These are phyloP conservation scores for Sicyos edulis DNA, from an alignment of 306 rosid species.

Conservation along the genomic window DNA sequence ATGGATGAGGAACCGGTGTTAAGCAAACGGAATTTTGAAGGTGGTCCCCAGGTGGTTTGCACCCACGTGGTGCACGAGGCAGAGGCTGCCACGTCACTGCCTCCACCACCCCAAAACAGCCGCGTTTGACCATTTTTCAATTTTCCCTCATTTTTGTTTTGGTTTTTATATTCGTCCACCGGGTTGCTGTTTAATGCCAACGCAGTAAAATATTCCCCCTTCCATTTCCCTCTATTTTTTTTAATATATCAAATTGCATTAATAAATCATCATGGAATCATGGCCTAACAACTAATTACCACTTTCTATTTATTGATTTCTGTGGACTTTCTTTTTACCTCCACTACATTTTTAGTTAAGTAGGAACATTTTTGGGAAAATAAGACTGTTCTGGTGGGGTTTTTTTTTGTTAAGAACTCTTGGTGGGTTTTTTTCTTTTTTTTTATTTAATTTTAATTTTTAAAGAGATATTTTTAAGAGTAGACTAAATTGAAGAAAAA, in stretches of 20 bases:
- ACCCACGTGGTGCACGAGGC: conserved; percentile 15
- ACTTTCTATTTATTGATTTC: background rate
- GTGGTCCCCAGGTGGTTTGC: background rate
- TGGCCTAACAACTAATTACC: background rate
- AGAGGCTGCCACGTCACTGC: background rate
- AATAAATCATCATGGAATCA: background rate
- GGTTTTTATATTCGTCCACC: background rate
- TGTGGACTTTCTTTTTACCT: background rate
- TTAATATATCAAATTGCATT: background rate
- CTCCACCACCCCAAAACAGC: background rate
- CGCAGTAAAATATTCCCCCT: background rate
- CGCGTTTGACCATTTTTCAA: conserved; percentile 13
- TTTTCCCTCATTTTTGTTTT: background rate
- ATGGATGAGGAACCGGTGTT: background rate
- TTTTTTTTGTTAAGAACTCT: too few species aligned
- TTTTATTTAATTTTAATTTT: too few species aligned
- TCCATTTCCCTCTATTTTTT: background rate
- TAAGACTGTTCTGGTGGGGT: too few species aligned
- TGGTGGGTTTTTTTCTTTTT: too few species aligned
- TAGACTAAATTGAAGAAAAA: too few species aligned
- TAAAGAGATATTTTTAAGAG: too few species aligned
- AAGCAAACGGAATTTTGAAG: background rate
- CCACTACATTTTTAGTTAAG: background rate
- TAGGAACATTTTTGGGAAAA: background rate
- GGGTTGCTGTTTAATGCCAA: background rate